phyloP scores from a whole-genome alignment of 306 rosid species.

The Erythrophleum fordii region DNA sequence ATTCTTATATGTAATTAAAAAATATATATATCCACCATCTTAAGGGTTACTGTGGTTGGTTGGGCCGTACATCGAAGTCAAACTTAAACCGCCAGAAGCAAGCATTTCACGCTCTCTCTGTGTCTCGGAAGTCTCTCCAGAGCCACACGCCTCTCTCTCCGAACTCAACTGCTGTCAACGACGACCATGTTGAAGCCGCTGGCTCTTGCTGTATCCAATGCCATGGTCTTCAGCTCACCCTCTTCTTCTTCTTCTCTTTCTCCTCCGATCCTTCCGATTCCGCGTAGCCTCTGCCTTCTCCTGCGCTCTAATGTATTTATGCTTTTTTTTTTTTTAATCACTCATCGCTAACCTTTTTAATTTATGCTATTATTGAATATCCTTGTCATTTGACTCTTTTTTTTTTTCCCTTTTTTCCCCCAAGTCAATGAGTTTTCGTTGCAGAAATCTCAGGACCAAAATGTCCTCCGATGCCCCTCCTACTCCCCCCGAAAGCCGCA shows the following conservation, averaged over 20 bases:
- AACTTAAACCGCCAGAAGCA: not conserved
- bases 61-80: no score
- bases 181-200: conserved; percentile 9
- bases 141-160: not conserved
- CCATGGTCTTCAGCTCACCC: not conserved
- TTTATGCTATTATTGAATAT: not conserved
- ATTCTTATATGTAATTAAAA: no score
- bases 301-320: conserved; percentile 10
- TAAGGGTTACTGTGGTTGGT: no score
- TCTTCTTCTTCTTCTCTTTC: not conserved
- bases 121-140: not conserved
- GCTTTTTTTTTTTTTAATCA: not conserved
- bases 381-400: not conserved
- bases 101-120: not conserved
- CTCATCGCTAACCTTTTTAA: not conserved
- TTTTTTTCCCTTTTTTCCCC: not conserved
- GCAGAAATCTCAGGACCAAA: not conserved
- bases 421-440: conserved; percentile 31
- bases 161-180: not conserved
- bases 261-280: not conserved
- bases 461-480: conserved; percentile 31
- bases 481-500: conserved; percentile 42
- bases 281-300: not conserved
- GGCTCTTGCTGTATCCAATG: not conserved
- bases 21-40: no score